Percentiles rank a stretch among this genome's conserved stretches.
These are phyloP conservation scores for Cladosporium velox DNA, from an alignment of 2,329 filamentous ascomycete genomes.

Conservation along the genomic window DNA sequence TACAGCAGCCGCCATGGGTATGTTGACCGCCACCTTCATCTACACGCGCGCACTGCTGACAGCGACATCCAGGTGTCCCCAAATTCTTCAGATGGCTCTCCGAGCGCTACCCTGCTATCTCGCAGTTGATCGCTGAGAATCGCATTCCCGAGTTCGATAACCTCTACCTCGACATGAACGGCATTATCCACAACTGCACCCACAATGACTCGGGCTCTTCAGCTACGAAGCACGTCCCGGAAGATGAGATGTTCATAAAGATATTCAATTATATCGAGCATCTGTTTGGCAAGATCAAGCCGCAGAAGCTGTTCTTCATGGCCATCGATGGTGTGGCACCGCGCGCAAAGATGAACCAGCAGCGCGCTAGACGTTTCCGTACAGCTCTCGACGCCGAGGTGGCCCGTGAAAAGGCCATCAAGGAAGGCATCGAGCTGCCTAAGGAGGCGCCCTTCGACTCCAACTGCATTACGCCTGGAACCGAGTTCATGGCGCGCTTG, in stretches of 20 bases:
- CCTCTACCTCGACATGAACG: slow-evolving; percentile 98
- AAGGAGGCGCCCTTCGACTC: slow-evolving; percentile 97
- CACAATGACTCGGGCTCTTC: slow-evolving; percentile 95
- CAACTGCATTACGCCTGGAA: slow-evolving; percentile 98
- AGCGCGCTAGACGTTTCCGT: slow-evolving; percentile 90
- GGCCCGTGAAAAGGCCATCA: slow-evolving; percentile 88
- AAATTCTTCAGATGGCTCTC: slow-evolving; percentile 99
- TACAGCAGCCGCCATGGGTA: slow-evolving; percentile 30
- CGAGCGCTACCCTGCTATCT: slow-evolving; percentile 97
- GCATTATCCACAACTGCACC: slow-evolving; percentile 99
- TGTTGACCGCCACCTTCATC: slow-evolving; percentile 24
- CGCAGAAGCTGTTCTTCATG: slow-evolving; percentile 99
- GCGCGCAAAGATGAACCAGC: slow-evolving; percentile 99
- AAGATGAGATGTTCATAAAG: slow-evolving; percentile 99
- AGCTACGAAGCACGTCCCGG: slow-evolving; percentile 85
- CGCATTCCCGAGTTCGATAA: slow-evolving; percentile 98
- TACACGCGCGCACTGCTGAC: slow-evolving; percentile 30
- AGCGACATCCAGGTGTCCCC: slow-evolving; percentile 65
- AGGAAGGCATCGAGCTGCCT: slow-evolving; percentile 86
- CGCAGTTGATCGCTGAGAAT: slow-evolving; percentile 97
- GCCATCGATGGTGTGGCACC: slow-evolving; percentile 97
- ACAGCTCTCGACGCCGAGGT: slow-evolving; percentile 89
- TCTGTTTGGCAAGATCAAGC: slow-evolving; percentile 97
- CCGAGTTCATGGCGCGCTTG: slow-evolving; percentile 96
- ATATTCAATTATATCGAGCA: slow-evolving; percentile 99